Base-by-base conservation (phyloP, 768 basidiomycete genomes). In the Mycena polygramma region DNA sequence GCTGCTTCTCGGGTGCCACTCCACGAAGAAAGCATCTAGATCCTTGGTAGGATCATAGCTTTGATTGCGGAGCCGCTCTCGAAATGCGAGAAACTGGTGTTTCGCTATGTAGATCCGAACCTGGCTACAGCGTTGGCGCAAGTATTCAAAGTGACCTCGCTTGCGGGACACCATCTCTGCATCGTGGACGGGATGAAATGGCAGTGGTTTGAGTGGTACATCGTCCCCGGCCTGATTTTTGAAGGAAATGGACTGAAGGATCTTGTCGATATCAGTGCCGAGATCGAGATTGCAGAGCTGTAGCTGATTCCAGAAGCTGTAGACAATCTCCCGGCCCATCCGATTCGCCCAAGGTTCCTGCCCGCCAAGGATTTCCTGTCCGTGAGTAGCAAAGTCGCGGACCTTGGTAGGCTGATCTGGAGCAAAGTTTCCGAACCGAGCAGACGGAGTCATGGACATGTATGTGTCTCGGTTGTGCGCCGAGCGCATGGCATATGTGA, bases 231-330 rank as follows among this genome's bases (percentile, higher is more conserved):
- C 7, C 9, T 15, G 41, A 24, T 30, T 35, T 26, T 60, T 60
- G 58, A 60, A 60, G 26, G 22, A 14, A 10, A 60, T 45, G 2
- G 58, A 43, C 41, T 60, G n/a, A 5, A 60, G 15, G 20, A 60
- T 17, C 10, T 43, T 22, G 41, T 17, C 26, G 22, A 60, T 35
- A 19, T 45, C 41, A 6, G 13, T 48, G 4, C 45, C 58, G 5
- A 60, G 15, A 30, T 60, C 58, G 6, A 60, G 43, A 19, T 60
- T 60, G 15, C 58, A 60, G 15, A 26, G 41, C n/a, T 60, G 58
- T 2, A 60, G 43, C 26, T 48, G 22, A 20, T 60, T 60, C 58
- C 58, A 60, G 15, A 60, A 48, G 19, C 26, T 19, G 7, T 14
- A 22, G 26, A 46, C 17, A 48, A 60, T 24, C 26, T 60, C 58